Percentiles rank a stretch among this genome's conserved stretches.
Evolutionary conservation across 2,329 filamentous ascomycete genomes (phyloP).

Genomic region (Fusarium palustre): DNA sequence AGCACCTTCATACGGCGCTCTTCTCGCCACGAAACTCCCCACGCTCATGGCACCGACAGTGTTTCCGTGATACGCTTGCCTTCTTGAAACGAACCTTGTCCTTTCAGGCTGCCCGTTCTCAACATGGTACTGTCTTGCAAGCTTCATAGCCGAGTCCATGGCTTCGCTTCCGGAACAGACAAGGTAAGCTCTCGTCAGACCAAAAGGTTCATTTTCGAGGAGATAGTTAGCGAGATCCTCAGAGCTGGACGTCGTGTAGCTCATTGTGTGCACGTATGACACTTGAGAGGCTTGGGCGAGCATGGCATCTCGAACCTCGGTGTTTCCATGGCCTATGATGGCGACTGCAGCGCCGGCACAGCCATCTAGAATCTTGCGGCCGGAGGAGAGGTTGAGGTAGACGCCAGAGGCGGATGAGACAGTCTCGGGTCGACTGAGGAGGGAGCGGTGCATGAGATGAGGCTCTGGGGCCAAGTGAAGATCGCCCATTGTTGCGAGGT

Average conservation of each 20-base stretch:
- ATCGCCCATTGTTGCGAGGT: conserved; percentile 4
- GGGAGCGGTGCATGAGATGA: conserved; percentile 52
- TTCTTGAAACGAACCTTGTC: conserved; percentile 56
- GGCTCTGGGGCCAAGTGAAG: conserved; percentile 26
- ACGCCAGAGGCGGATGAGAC: conserved; percentile 59
- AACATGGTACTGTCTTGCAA: conserved; percentile 61
- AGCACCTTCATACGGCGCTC: conserved; percentile 66
- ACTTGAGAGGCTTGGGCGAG: conserved; percentile 68
- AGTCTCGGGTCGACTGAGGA: conserved; percentile 44
- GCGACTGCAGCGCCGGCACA: conserved; percentile 74
- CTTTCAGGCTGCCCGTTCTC: conserved; percentile 54
- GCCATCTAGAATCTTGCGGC: conserved; percentile 70
- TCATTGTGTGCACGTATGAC: conserved; percentile 55
- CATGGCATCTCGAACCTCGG: conserved; percentile 70
- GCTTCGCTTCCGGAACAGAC: conserved; percentile 54
- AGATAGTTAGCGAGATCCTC: conserved; percentile 53
- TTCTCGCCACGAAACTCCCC: conserved; percentile 70
- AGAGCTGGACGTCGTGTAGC: conserved; percentile 64
- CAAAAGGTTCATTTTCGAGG: conserved; percentile 52
- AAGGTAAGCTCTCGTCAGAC: conserved; percentile 55
- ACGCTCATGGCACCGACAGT: conserved; percentile 73
- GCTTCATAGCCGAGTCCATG: conserved; percentile 62
- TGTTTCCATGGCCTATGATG: conserved; percentile 72
- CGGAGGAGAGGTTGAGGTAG: conserved; percentile 52
- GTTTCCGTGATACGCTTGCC: conserved; percentile 62